phyloP scores from a whole-genome alignment of 192 early-diverging fungal genomes.

The Backusella tuberculispora region DNA sequence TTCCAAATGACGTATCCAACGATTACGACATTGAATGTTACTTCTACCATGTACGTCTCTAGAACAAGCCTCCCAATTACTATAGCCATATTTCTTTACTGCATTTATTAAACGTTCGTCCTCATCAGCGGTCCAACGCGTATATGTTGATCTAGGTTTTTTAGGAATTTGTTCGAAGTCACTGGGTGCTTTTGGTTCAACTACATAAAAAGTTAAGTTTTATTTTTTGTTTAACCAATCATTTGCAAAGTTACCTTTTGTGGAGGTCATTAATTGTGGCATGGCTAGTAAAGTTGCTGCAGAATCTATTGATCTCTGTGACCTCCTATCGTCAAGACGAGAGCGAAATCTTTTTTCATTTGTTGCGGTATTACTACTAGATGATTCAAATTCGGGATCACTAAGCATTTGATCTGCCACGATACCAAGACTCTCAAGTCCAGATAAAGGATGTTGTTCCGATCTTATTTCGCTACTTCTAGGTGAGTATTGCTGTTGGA shows the following conservation, averaged over 20 bases:
- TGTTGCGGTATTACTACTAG: neutral
- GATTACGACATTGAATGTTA: slow-evolving; percentile 51
- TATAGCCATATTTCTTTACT: slow-evolving; percentile 38
- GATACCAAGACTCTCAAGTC: slow-evolving; percentile 41
- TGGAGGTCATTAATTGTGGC: slow-evolving; percentile 19
- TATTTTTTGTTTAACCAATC: slow-evolving; percentile 11
- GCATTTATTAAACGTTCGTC: slow-evolving; percentile 40
- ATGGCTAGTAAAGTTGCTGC: slow-evolving; percentile 40
- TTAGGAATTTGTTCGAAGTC: slow-evolving; percentile 15
- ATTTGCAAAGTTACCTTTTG: neutral
- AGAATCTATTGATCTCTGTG: slow-evolving; percentile 44
- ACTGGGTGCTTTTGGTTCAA: neutral
- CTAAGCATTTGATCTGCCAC: slow-evolving; percentile 47
- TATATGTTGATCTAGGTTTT: slow-evolving; percentile 32
- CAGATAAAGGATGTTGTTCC: slow-evolving; percentile 29
- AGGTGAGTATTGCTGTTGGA: slow-evolving; percentile 43
- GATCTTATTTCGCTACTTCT: slow-evolving; percentile 26
- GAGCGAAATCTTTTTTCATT: neutral
- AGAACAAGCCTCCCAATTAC: slow-evolving; percentile 49
- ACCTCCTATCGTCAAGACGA: slow-evolving; percentile 33
- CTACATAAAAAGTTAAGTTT: slow-evolving; percentile 5
- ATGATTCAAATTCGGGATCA: slow-evolving; percentile 35
- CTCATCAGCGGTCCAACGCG: slow-evolving; percentile 45
- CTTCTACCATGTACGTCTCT: slow-evolving; percentile 41
- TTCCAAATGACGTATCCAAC: slow-evolving; percentile 39